Percentiles rank a stretch among this genome's conserved stretches.
phyloP scores from a whole-genome alignment of 495 filamentous ascomycete species.

The Tuber indicum region DNA sequence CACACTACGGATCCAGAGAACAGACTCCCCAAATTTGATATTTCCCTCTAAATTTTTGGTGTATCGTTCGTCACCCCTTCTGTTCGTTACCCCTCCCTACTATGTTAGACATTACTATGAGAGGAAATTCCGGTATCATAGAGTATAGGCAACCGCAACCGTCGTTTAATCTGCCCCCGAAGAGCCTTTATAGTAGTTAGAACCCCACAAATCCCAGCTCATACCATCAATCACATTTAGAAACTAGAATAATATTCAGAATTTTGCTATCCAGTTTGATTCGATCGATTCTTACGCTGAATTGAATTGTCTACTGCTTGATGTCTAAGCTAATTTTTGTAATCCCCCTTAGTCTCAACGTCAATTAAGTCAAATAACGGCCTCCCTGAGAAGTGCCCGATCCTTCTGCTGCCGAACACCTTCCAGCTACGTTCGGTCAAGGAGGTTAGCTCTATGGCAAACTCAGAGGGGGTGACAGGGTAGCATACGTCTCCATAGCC shows the following conservation, averaged over 20 bases:
- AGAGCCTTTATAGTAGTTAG: background rate
- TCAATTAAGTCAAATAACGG: constrained; percentile 70
- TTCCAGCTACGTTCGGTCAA: constrained; percentile 45
- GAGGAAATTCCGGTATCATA: background rate
- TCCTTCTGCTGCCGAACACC: constrained; percentile 54
- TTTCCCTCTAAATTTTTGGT: background rate
- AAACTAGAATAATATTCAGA: background rate
- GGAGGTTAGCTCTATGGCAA: background rate
- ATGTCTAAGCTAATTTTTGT: constrained; percentile 17
- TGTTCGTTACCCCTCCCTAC: too few species aligned
- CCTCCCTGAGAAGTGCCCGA: constrained; percentile 66
- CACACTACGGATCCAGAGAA: background rate
- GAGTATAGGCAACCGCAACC: too few species aligned
- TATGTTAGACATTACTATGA: background rate
- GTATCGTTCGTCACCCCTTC: background rate
- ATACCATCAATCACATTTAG: background rate
- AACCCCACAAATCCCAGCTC: background rate
- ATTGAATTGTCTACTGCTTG: background rate
- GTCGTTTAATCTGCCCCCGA: too few species aligned
- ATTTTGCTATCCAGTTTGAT: background rate
- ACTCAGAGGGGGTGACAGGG: background rate
- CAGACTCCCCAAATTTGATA: background rate
- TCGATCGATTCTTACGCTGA: background rate
- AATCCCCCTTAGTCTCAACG: constrained; percentile 48
- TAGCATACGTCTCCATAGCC: constrained; percentile 53